Evolutionary conservation across 1,139 yeast genomes (phyloP), one percentile per base, ranked within the genome.

Genomic region (Candida neerlandica): DNA sequence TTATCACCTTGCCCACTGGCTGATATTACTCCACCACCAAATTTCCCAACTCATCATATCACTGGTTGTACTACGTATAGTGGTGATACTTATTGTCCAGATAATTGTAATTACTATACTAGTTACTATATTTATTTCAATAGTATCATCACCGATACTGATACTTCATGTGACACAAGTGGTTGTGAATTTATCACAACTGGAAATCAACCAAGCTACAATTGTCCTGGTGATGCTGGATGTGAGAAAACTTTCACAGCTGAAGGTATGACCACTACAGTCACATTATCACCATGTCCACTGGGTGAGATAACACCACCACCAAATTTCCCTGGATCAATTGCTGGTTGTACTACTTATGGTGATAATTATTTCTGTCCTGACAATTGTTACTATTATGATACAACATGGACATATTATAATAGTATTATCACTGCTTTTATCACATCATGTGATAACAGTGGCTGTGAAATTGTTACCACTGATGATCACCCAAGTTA

Each of bases 391-490:
- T n/a, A 19, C 26, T 37, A 37, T 14, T 37, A 21, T 29, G 9
- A 9, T 19, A 37, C 41, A n/a, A 10, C 18, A 21, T 37, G 41
- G 41, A 7, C 41, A n/a, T 37, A 37, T 11, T 37, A 37, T 14
- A 37, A 37, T 19, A n/a, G 12, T 5, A 9, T 11, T 14, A 21
- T 37, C 15, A 37, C 29, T 12, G 14, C 12, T 5, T 21, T 19
- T 11, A 37, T 37, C 4, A 37, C 41, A 5, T 37, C 41, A 2
- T 37, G 41, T 21, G 41, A 37, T 12, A 21, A 5, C 3, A 37
- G 41, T 37, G 41, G 41, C 9, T 37, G 41, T 21, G 41, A 37
- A n/a, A 37, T 37, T 12, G 29, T 37, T 4, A 37, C 41, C 1
- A 12, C 9, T n/a, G 21, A 11, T 21, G 27, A 29, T 4, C 7